Evolutionary conservation across 2,329 filamentous ascomycete species (phyloP), one percentile per base, ranked within the genome.

Genomic region (Xylaria sp.): DNA sequence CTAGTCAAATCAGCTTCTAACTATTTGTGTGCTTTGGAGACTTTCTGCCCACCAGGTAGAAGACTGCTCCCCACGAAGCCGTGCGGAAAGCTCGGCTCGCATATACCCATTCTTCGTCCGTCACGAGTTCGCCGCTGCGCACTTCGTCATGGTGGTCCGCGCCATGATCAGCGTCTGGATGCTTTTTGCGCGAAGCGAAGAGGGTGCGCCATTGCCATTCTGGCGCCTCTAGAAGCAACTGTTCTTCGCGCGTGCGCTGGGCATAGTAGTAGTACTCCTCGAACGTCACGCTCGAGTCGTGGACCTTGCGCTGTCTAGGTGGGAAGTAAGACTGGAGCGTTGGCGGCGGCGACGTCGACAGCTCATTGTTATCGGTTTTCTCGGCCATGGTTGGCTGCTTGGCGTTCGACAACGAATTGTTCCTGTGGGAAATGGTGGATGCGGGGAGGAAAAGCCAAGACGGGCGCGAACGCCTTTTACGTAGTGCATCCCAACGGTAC

Each of bases 31-130:
- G 23, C 15, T 52, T 18, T n/a, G 23, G 9, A 39, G 13, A 34
- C n/a, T 23, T 8, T n/a, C n/a, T 20, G n/a, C 46, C 6, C 51
- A 70, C 68, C 58, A 85, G 77, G 61, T 84, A 85, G 71, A 86
- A 86, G 50, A 82, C 78, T 39, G 83, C 81, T 8, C 83, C 82
- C 78, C 82, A 81, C 1, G 80, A 80, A 0, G 84, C 84, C 0
- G 84, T 86, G 7, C 84, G 78, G 62, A 84, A 70, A 3, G 82
- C 81, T 23, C 84, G 81, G 25, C 81, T 82, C 2, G 84, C 84
- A 61, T 82, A 82, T 25, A 77, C 78, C 84, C 84, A 86, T 68
- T 87, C 84, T 3, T 81, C 78, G 18, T 82, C 79, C 2, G 75
- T 76, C 34, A 83, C 75, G 34, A 69, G 44, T 13, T 39, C 55